phyloP scores from a whole-genome alignment of 2,329 filamentous ascomycete genomes.

The Arthrobotrys conoides region DNA sequence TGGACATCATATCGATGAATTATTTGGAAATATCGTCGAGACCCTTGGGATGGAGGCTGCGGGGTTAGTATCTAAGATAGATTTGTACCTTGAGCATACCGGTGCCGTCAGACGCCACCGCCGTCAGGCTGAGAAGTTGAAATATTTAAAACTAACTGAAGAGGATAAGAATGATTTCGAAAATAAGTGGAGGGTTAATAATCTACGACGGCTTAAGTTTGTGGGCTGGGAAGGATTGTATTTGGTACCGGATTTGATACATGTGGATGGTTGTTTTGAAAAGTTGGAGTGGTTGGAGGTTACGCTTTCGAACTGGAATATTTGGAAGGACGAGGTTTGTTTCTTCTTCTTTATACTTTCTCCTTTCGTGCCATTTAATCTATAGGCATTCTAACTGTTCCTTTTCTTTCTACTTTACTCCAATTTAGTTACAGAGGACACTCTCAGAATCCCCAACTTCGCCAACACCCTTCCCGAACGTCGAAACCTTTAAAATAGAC shows the following conservation, averaged over 20 bases:
- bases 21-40: not conserved
- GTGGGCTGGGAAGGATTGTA: not conserved
- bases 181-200: not conserved
- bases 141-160: not conserved
- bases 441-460: too few species aligned
- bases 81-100: not conserved
- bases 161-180: not conserved
- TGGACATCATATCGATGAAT: not conserved
- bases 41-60: not conserved
- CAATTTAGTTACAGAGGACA: too few species aligned
- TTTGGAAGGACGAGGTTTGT: not conserved
- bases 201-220: not conserved
- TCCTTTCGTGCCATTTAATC: too few species aligned
- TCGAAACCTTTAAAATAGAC: too few species aligned
- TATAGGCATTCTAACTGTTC: too few species aligned
- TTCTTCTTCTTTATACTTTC: not conserved
- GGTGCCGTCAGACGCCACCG: too few species aligned
- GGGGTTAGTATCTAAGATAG: not conserved
- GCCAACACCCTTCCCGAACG: too few species aligned
- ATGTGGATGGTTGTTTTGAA: not conserved
- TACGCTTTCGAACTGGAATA: not conserved
- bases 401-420: too few species aligned
- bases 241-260: not conserved
- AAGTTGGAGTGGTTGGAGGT: slow-evolving; percentile 1
- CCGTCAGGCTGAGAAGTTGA: too few species aligned